Evolutionary conservation across 345 rosid species (phyloP).

Genomic region (Linum tenue): DNA sequence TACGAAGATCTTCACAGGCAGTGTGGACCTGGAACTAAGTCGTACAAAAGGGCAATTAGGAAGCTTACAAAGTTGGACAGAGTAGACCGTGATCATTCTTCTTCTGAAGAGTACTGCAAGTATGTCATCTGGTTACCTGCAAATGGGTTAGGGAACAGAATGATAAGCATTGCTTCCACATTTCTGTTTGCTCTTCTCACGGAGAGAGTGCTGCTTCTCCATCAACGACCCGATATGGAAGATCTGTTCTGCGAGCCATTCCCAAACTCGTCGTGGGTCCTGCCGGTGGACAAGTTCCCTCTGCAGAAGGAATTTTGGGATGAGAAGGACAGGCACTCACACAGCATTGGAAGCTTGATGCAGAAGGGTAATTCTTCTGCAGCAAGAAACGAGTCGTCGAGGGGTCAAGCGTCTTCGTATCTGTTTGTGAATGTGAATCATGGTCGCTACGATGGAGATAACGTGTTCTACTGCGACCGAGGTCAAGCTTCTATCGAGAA

Average conservation of each 20-base stretch:
- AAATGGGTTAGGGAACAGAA: background rate
- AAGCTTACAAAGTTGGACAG: background rate
- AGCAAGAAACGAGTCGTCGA: background rate
- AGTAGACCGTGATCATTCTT: background rate
- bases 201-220: constrained; percentile 12
- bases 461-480: constrained; percentile 5
- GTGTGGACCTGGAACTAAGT: background rate
- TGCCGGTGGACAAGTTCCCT: constrained; percentile 8
- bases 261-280: constrained; percentile 13
- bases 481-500: constrained; percentile 5
- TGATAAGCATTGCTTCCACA: background rate
- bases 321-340: background rate
- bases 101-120: background rate
- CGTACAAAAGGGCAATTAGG: background rate
- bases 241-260: background rate
- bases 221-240: background rate
- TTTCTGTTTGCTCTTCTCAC: constrained; percentile 16
- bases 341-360: constrained; percentile 10
- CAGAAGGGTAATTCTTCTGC: background rate
- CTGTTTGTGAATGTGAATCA: constrained; percentile 3
- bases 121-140: background rate
- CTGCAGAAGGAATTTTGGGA: background rate
- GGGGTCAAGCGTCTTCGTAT: background rate
- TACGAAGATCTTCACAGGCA: constrained; percentile 2
- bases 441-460: background rate